A percentile compares a stretch with the other conserved stretches of the same genome.
These are phyloP conservation scores for Solioccasus polychromus DNA, from an alignment of 768 basidiomycete species.

Conservation along the genomic window DNA sequence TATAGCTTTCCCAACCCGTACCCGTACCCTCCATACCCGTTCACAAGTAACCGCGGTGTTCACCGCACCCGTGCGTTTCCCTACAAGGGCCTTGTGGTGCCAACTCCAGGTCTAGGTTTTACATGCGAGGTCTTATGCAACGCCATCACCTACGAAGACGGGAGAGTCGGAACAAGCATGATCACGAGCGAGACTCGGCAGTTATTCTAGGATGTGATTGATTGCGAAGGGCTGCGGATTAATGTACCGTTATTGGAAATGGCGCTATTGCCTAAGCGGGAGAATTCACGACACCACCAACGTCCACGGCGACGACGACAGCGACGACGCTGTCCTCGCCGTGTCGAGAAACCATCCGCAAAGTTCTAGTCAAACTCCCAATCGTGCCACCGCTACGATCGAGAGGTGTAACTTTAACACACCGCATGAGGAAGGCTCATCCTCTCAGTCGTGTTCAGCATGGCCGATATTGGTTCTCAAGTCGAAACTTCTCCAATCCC, in stretches of 20 bases:
- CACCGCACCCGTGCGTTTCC: no score
- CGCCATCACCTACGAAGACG: no score
- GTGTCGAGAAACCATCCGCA: not conserved
- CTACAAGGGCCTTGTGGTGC: no score
- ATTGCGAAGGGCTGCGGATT: slow-evolving; percentile 1
- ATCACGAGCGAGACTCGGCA: no score
- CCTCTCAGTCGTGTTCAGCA: not conserved
- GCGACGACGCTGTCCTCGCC: slow-evolving; percentile 6
- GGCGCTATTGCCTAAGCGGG: slow-evolving; percentile 16
- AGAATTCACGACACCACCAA: not conserved
- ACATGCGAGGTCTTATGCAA: no score
- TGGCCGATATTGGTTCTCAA: slow-evolving; percentile 20
- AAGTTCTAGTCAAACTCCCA: not conserved
- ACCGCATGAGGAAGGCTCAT: slow-evolving; percentile 1
- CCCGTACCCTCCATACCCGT: no score
- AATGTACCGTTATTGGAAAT: slow-evolving; percentile 5
- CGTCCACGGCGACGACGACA: slow-evolving; percentile 7
- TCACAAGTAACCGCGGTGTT: no score
- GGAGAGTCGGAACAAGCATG: no score
- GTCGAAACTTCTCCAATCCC: slow-evolving; percentile 55
- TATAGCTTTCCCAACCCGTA: no score
- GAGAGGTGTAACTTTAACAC: slow-evolving; percentile 6
- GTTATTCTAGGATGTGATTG: not conserved
- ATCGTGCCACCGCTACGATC: not conserved
- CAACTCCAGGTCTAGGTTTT: no score